These are phyloP conservation scores for Urtica urens DNA, from an alignment of 306 rosid species.

Conservation along the genomic window DNA sequence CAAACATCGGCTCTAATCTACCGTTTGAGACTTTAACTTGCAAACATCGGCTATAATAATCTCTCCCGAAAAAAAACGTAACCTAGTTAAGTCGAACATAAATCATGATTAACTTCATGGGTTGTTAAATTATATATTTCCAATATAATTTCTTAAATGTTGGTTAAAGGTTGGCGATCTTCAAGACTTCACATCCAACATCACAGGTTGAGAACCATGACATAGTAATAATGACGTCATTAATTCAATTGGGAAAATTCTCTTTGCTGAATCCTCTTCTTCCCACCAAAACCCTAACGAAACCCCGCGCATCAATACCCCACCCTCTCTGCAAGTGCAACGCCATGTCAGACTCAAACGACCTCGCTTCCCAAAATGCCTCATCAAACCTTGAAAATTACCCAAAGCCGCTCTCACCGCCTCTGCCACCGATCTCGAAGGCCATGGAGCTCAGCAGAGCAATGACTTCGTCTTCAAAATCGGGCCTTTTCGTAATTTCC, in stretches of 20 bases:
- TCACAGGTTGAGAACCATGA: too few species aligned
- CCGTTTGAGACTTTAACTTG: too few species aligned
- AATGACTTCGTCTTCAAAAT: slow-evolving; percentile 55
- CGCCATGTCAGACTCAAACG: slow-evolving; percentile 28
- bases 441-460: slow-evolving; percentile 62
- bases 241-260: background rate
- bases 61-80: too few species aligned
- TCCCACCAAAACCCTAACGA: slow-evolving; percentile 10
- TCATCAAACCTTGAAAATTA: slow-evolving; percentile 18
- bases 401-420: slow-evolving; percentile 70
- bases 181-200: too few species aligned
- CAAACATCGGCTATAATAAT: too few species aligned
- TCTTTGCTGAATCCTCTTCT: slow-evolving; percentile 2
- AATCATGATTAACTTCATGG: too few species aligned
- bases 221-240: too few species aligned
- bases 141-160: too few species aligned
- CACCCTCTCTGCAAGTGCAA: slow-evolving; percentile 8
- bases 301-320: slow-evolving; percentile 10
- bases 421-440: slow-evolving; percentile 57
- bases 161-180: too few species aligned
- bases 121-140: too few species aligned
- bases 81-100: too few species aligned
- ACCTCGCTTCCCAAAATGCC: slow-evolving; percentile 25
- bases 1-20: too few species aligned
- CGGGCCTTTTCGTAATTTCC: slow-evolving; percentile 38